Conservation (phyloP, 805 yeast genomes). For the Priceomyces fermenticarens region DNA sequence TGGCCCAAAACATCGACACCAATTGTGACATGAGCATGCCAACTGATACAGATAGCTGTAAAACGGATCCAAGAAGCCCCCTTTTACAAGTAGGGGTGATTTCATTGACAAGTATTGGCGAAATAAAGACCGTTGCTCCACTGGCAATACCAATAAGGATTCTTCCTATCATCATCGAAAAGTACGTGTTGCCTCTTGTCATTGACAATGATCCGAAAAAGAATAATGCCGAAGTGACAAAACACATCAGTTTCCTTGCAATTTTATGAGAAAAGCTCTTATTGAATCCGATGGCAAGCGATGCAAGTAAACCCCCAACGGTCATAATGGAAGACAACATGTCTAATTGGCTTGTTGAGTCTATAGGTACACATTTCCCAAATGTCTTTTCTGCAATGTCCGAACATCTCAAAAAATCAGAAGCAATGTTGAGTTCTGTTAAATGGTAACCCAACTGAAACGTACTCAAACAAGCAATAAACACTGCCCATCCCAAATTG, state of each 20-base stretch:
- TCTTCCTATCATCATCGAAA: slow-evolving; percentile 27
- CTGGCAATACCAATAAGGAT: slow-evolving; percentile 36
- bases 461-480: slow-evolving; percentile 32
- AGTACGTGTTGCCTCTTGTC: slow-evolving; percentile 18
- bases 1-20: slow-evolving; percentile 29
- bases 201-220: slow-evolving; percentile 26
- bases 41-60: slow-evolving; percentile 36
- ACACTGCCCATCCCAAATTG: slow-evolving; percentile 33
- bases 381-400: slow-evolving; percentile 12
- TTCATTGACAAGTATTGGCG: slow-evolving; percentile 40
- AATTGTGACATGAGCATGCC: slow-evolving; percentile 37
- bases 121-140: slow-evolving; percentile 36
- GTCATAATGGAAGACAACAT: slow-evolving; percentile 33
- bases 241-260: slow-evolving; percentile 24
- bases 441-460: slow-evolving; percentile 40
- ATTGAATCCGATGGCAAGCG: slow-evolving; percentile 25
- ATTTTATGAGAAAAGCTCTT: slow-evolving; percentile 16
- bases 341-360: slow-evolving; percentile 12
- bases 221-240: slow-evolving; percentile 19
- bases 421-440: slow-evolving; percentile 37
- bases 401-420: slow-evolving; percentile 25
- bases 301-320: slow-evolving; percentile 33
- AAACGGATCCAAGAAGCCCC: slow-evolving; percentile 39
- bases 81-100: slow-evolving; percentile 37
- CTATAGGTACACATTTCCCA: slow-evolving; percentile 29